phyloP scores from a whole-genome alignment of 1,284 basidiomycete species.

The Pseudozyma tsukubaensis region DNA sequence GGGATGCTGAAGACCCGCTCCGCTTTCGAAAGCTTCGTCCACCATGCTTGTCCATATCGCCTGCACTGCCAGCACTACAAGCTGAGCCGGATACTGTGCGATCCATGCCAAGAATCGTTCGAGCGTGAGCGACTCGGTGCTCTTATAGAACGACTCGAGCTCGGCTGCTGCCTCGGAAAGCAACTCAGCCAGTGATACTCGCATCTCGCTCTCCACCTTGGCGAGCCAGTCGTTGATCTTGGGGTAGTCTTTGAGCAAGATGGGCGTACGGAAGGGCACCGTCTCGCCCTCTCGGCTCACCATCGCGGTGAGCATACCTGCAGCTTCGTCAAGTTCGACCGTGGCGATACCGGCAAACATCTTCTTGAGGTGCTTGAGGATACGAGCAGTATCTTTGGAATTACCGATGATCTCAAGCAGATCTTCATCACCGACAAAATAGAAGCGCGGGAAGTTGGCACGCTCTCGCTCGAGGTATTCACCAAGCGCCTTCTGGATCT shows the following conservation, averaged over 20 bases:
- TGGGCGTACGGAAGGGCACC: conserved; percentile 83
- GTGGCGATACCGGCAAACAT: conserved; percentile 99
- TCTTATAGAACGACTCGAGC: conserved; percentile 83
- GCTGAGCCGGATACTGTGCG: conserved; percentile 91
- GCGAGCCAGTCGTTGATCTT: conserved; percentile 99
- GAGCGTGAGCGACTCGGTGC: conserved; percentile 70
- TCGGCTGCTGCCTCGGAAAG: conserved; percentile 83
- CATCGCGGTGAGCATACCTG: conserved; percentile 68
- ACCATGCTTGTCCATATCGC: conserved; percentile 92
- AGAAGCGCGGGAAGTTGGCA: conserved; percentile 94
- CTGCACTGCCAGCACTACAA: conserved; percentile 93
- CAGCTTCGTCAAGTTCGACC: conserved; percentile 79
- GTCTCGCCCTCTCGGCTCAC: conserved; percentile 84
- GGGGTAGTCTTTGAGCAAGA: conserved; percentile 88
- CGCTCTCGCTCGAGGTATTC: conserved; percentile 97
- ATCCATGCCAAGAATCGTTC: conserved; percentile 88
- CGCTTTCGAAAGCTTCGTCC: conserved; percentile 77
- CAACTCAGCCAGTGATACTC: conserved; percentile 84
- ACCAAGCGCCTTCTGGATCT: conserved; percentile 98
- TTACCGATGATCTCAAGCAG: conserved; percentile 98
- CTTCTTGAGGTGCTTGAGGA: conserved; percentile 99
- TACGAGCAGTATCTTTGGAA: conserved; percentile 95
- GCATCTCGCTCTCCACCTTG: conserved; percentile 92
- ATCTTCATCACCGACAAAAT: conserved; percentile 99
- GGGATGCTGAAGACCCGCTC: conserved; percentile 75